Conservation (phyloP, 768 basidiomycete genomes). For the Saitozyma sp. region DNA sequence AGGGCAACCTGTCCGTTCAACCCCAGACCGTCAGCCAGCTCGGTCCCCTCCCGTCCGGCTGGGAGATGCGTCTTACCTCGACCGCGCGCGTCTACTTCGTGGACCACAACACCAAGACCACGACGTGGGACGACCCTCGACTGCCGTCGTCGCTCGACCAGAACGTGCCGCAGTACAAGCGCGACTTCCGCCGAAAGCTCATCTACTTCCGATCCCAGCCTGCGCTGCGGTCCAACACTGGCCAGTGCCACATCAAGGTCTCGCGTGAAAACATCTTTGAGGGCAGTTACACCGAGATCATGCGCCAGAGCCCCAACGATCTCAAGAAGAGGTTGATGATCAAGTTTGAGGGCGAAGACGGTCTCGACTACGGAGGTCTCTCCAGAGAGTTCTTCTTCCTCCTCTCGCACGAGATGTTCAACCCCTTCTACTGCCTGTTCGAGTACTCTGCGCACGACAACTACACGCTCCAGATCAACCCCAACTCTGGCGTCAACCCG, state of each 20-base stretch:
- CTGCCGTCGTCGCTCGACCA: conserved; percentile 90
- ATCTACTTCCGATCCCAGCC: conserved; percentile 99
- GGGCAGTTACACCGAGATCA: conserved; percentile 98
- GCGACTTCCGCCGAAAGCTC: conserved; percentile 97
- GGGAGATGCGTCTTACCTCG: conserved; percentile 99
- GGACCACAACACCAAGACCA: conserved; percentile 99
- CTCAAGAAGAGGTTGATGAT: conserved; percentile 99
- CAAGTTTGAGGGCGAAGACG: conserved; percentile 99
- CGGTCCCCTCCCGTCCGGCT: conserved; percentile 93
- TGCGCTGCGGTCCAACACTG: conserved; percentile 94
- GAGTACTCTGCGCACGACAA: conserved; percentile 99
- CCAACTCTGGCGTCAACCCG: conserved; percentile 95
- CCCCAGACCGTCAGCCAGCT: conserved; percentile 95
- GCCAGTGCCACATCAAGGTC: conserved; percentile 99
- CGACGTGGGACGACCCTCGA: conserved; percentile 99
- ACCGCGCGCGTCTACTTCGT: conserved; percentile 99
- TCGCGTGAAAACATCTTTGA: conserved; percentile 98
- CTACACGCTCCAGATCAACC: conserved; percentile 99
- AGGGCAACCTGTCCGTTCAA: conserved; percentile 74
- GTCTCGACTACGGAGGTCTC: conserved; percentile 95
- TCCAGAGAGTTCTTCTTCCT: conserved; percentile 99
- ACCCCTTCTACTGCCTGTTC: conserved; percentile 99
- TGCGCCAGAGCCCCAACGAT: conserved; percentile 94
- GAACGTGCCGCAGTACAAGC: conserved; percentile 99
- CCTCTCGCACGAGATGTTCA: conserved; percentile 99